Percentiles rank a stretch among this genome's conserved stretches.
Conservation (phyloP, 2,329 filamentous ascomycete species). For the Cercospora sesami region DNA sequence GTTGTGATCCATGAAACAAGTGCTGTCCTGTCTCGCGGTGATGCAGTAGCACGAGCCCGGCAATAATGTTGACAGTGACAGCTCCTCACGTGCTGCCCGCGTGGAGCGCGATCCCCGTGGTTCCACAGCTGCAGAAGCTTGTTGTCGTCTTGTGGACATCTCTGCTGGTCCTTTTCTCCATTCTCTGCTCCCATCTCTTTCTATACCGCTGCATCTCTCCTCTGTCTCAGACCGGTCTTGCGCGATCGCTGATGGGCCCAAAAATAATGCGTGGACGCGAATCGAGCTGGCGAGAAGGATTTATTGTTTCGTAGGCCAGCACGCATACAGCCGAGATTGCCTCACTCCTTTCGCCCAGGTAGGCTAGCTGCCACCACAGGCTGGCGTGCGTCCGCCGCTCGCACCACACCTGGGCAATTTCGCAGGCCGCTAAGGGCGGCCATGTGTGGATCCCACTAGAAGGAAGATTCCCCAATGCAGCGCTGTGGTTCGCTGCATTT, state of each 20-base stretch:
- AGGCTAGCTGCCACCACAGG: not conserved
- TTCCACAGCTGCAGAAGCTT: not conserved
- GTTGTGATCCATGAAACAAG: conserved; percentile 11
- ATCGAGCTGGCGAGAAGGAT: conserved; percentile 5
- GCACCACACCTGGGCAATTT: conserved; percentile 10
- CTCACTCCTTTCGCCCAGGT: not conserved
- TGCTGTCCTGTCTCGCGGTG: conserved; percentile 6
- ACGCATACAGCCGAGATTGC: conserved; percentile 7
- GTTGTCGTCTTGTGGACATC: not conserved
- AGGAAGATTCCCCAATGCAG: not conserved
- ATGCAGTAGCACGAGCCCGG: conserved; percentile 3
- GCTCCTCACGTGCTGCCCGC: conserved; percentile 7
- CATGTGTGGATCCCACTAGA: conserved; percentile 10
- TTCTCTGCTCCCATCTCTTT: not conserved
- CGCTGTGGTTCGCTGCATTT: not conserved
- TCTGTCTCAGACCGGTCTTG: not conserved
- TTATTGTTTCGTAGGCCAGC: conserved; percentile 2
- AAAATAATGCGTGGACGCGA: not conserved
- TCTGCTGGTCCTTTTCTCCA: not conserved
- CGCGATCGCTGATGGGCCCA: not conserved
- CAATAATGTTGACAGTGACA: not conserved
- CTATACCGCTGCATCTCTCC: not conserved
- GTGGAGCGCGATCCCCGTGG: not conserved
- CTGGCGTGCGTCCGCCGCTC: not conserved
- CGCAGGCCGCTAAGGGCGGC: conserved; percentile 4